phyloP scores from a whole-genome alignment of 2,329 filamentous ascomycete species.

The Cytospora paraplurivora region DNA sequence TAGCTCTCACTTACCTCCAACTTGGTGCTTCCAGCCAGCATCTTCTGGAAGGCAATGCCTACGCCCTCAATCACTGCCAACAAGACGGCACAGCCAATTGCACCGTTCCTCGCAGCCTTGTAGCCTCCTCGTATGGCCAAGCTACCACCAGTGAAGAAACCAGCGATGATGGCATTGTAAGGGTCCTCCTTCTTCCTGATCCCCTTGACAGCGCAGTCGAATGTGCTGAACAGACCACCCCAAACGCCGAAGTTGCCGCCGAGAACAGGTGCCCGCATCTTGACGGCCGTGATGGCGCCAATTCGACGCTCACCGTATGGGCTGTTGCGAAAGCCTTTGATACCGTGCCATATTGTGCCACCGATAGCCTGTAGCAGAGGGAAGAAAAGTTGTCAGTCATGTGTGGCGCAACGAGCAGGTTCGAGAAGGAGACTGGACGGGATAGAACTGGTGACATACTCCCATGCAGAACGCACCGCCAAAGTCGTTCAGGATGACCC shows the following conservation, averaged over 20 bases:
- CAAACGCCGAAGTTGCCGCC: conserved; percentile 98
- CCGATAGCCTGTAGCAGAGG: conserved; percentile 62
- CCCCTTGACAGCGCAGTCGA: conserved; percentile 96
- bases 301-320: conserved; percentile 93
- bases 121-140: conserved; percentile 89
- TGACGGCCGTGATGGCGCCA: conserved; percentile 94
- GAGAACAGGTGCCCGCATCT: conserved; percentile 92
- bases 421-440: neutral
- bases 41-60: conserved; percentile 90
- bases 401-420: neutral
- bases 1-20: conserved; percentile 62
- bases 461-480: conserved; percentile 97
- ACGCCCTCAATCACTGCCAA: conserved; percentile 97
- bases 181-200: conserved; percentile 95
- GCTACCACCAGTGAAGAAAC: conserved; percentile 93
- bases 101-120: conserved; percentile 90
- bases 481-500: conserved; percentile 95
- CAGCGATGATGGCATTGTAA: conserved; percentile 96
- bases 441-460: conserved; percentile 56
- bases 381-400: conserved; percentile 14
- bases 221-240: conserved; percentile 94
- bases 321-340: conserved; percentile 90
- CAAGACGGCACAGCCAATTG: conserved; percentile 93
- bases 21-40: conserved; percentile 88
- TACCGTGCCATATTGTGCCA: conserved; percentile 91